These are phyloP conservation scores for Cyanidioschyzon merolae DNA, from an alignment of 23 red algal species.

Conservation along the genomic window DNA sequence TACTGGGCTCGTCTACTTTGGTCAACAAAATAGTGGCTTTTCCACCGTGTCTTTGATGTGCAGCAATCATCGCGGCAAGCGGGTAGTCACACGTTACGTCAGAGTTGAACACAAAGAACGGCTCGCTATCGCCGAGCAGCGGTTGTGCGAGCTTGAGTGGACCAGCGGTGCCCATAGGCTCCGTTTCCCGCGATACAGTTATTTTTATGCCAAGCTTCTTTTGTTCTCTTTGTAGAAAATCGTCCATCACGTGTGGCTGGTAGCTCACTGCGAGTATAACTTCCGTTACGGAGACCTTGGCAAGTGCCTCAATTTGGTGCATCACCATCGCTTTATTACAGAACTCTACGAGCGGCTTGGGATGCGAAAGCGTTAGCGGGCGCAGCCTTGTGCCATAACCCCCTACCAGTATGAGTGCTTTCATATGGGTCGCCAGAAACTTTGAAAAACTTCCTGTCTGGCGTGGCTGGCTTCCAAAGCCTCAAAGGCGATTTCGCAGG, in stretches of 20 bases:
- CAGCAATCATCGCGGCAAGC: constrained; percentile 76
- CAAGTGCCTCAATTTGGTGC: constrained; percentile 96
- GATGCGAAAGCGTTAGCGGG: constrained; percentile 77
- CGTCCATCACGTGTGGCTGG: constrained; percentile 84
- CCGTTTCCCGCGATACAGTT: constrained; percentile 69
- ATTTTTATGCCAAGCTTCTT: constrained; percentile 93
- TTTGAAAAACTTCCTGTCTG: not conserved
- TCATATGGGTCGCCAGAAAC: constrained; percentile 38
- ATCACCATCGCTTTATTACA: constrained; percentile 99
- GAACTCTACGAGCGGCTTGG: constrained; percentile 97
- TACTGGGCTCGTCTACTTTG: constrained; percentile 76
- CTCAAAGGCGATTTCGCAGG: not conserved
- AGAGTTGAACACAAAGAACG: constrained; percentile 98
- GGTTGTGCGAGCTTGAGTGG: constrained; percentile 93
- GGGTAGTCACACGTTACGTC: constrained; percentile 85
- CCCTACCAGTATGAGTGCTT: constrained; percentile 97
- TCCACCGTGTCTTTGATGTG: constrained; percentile 58
- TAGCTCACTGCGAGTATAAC: constrained; percentile 96
- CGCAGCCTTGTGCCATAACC: constrained; percentile 97
- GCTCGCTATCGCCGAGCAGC: constrained; percentile 88
- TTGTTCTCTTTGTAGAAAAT: constrained; percentile 67
- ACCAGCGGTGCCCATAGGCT: constrained; percentile 92
- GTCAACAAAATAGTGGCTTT: constrained; percentile 76
- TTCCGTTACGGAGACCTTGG: constrained; percentile 79
- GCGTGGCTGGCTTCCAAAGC: not conserved